Percentiles rank a stretch among this genome's conserved stretches.
Conservation (phyloP, 2,329 filamentous ascomycete species). For the Polychaeton citri region DNA sequence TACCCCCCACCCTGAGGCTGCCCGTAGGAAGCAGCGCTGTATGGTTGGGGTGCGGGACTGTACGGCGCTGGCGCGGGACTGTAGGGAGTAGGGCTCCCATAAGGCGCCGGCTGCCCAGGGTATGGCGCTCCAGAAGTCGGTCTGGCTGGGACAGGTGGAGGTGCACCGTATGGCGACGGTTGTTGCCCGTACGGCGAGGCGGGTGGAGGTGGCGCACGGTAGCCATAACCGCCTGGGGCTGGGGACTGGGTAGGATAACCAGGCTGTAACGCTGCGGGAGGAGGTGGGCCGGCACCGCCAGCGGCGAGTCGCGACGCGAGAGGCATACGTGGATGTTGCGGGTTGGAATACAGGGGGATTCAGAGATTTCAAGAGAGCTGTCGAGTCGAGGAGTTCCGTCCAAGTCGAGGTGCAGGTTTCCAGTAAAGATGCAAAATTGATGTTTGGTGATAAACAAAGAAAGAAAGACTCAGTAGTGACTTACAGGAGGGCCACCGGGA, state of each 20-base stretch:
- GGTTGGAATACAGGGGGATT: neutral
- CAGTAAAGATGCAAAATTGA: slow-evolving; percentile 1
- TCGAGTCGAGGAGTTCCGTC: slow-evolving; percentile 5
- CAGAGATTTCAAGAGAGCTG: neutral
- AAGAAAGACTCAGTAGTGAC: no score
- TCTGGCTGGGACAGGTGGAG: slow-evolving; percentile 1
- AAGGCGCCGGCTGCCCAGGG: slow-evolving; percentile 3
- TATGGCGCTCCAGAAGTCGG: slow-evolving; percentile 5
- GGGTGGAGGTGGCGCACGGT: no score
- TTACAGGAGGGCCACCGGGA: slow-evolving; percentile 18
- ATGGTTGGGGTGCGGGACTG: slow-evolving; percentile 8
- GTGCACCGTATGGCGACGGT: slow-evolving; percentile 4
- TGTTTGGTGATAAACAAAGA: no score
- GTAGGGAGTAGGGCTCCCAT: neutral
- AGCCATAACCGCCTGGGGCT: slow-evolving; percentile 12
- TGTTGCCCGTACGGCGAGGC: slow-evolving; percentile 11
- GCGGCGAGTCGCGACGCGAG: slow-evolving; percentile 16
- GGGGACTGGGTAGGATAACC: slow-evolving; percentile 28
- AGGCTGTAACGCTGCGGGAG: slow-evolving; percentile 16
- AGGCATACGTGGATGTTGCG: slow-evolving; percentile 13
- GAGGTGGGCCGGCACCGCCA: slow-evolving; percentile 16
- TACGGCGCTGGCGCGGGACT: neutral
- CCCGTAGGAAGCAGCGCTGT: slow-evolving; percentile 11
- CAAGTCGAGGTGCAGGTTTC: slow-evolving; percentile 1
- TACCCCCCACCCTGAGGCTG: slow-evolving; percentile 13